Evolutionary conservation across 169 alveolate genomes (phyloP).

Genomic region (Plasmodium adleri): DNA sequence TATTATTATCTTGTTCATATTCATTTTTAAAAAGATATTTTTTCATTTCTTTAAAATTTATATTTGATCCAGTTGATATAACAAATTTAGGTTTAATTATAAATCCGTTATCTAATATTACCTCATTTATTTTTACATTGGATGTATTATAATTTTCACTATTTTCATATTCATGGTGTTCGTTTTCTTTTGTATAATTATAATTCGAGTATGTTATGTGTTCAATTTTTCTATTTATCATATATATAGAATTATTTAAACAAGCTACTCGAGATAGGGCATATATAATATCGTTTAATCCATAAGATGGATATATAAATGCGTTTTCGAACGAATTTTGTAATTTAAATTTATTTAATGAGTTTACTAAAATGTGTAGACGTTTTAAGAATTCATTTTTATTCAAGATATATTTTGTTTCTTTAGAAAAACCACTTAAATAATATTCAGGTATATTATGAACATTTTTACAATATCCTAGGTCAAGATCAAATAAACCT

Average conservation of each 20-base stretch:
- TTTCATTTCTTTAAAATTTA: slow-evolving; percentile 51
- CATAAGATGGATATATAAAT: slow-evolving; percentile 67
- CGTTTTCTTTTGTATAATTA: background rate
- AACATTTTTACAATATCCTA: slow-evolving; percentile 23
- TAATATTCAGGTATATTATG: slow-evolving; percentile 33
- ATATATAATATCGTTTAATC: slow-evolving; percentile 57
- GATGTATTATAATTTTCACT: background rate
- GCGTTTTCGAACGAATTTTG: slow-evolving; percentile 51
- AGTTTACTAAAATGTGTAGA: slow-evolving; percentile 45
- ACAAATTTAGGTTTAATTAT: slow-evolving; percentile 51
- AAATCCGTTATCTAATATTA: slow-evolving; percentile 37
- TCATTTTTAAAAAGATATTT: slow-evolving; percentile 32
- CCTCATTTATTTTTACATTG: slow-evolving; percentile 19
- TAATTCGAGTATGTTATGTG: slow-evolving; percentile 13
- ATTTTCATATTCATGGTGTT: background rate
- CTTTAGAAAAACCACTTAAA: slow-evolving; percentile 60
- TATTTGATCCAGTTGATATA: slow-evolving; percentile 64
- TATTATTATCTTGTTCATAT: background rate
- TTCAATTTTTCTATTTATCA: slow-evolving; percentile 63
- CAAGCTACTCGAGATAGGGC: slow-evolving; percentile 58
- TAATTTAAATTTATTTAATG: slow-evolving; percentile 57
- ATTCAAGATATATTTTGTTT: slow-evolving; percentile 29
- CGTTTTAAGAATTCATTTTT: slow-evolving; percentile 49
- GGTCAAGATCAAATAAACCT: slow-evolving; percentile 49
- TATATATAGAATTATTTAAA: slow-evolving; percentile 54